Base-by-base conservation (phyloP, 225 moss, liverwort and hornwort genomes). In the Sphagnum tenellum region DNA sequence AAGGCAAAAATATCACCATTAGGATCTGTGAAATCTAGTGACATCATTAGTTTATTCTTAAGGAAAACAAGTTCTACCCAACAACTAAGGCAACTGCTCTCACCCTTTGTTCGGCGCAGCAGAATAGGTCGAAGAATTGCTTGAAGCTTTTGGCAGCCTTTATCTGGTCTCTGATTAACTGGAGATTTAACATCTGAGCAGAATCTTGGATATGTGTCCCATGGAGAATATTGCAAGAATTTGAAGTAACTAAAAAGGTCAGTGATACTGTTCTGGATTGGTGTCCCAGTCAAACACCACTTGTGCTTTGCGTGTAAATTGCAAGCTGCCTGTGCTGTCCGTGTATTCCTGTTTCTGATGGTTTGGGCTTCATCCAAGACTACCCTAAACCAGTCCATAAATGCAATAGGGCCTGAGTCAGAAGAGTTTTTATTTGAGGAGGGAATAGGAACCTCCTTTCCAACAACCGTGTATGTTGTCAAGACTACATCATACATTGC, bases 221-320 rank as follows among this genome's bases (percentile, higher is more conserved):
- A 93, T 9, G 98, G 98, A 73, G 73, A 71, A 67, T 89, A 98
- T 59, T 92, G 89, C 45, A 98, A 69, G 69, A 98, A 98, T 46
- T 90, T 87, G 72, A 98, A 98, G 77, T 98, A 98, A 72, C 98
- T 98, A 68, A 80, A 98, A 49, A 98, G 80, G 64, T 98, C 98
- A 69, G 93, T 93, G 57, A 98, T 80, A 5, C 93, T 83, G 74
- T 98, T 98, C 71, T 98, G 98, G 66, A 98, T 93, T 50, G 98
- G 98, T 12, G 98, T 98, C 67, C 98, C 98, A 68, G 93, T 98
- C 3, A 98, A 75, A 72, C 98, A 98, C 98, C 98, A 98, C 73
- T 93, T 84, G 66, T 86, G 82, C 62, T 98, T 98, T 29, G 93
- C 93, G 63, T 90, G 81, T 46, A 98, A 75, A 66, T 89, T 90